These are phyloP conservation scores for Peronospora belbahrii DNA, from an alignment of 352 stramenopile genomes.

Conservation along the genomic window DNA sequence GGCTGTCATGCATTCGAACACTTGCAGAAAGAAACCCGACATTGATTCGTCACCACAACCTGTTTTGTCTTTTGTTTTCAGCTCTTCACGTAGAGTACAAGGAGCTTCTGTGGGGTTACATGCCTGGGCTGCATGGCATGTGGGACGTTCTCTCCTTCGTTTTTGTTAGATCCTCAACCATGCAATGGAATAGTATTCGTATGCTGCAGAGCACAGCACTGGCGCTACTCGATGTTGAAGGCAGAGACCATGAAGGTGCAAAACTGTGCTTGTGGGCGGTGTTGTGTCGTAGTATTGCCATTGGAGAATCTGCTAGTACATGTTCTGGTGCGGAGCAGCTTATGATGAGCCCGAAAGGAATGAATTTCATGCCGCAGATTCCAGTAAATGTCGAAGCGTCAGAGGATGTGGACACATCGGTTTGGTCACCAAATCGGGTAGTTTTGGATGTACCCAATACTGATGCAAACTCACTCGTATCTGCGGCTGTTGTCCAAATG, in stretches of 20 bases:
- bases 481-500: conserved; percentile 44
- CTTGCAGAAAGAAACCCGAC: conserved; percentile 67
- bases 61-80: conserved; percentile 71
- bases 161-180: conserved; percentile 12
- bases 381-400: conserved; percentile 7
- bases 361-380: conserved; percentile 17
- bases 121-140: conserved; percentile 61
- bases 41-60: conserved; percentile 48
- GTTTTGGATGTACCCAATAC: conserved; percentile 17
- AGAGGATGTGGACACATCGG: conserved; percentile 12
- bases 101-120: conserved; percentile 46
- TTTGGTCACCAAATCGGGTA: conserved; percentile 13
- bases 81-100: conserved; percentile 69
- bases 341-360: conserved; percentile 71
- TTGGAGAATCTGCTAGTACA: conserved; percentile 54
- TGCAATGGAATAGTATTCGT: conserved; percentile 27
- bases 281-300: conserved; percentile 71
- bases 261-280: conserved; percentile 67
- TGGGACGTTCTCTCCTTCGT: conserved; percentile 54
- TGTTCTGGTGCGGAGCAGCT: conserved; percentile 30
- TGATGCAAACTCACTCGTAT: conserved; percentile 24
- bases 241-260: conserved; percentile 30
- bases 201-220: conserved; percentile 54
- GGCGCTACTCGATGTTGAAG: conserved; percentile 63
- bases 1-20: conserved; percentile 67